Percentiles rank a stretch among this genome's conserved stretches.
phyloP scores from a whole-genome alignment of 1,139 yeast species.

The Waltiozyma solani region DNA sequence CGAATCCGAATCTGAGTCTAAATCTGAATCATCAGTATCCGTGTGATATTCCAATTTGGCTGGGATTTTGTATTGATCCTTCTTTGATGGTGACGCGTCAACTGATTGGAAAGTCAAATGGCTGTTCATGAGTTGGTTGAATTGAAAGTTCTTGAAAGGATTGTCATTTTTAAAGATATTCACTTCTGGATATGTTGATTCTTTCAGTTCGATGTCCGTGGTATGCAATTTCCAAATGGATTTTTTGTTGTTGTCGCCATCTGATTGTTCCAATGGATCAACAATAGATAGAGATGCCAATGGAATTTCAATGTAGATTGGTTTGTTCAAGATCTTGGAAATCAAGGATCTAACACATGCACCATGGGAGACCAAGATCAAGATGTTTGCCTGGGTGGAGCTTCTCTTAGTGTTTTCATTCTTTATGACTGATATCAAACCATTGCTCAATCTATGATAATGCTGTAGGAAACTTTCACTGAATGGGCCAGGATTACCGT shows the following conservation, averaged over 20 bases:
- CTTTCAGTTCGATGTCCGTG: constrained; percentile 16
- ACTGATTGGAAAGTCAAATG: constrained; percentile 5
- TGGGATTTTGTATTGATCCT: neutral
- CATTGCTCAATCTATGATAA: constrained; percentile 13
- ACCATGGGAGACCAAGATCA: constrained; percentile 19
- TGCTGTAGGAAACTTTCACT: constrained; percentile 17
- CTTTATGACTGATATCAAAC: constrained; percentile 16
- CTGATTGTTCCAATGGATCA: constrained; percentile 9
- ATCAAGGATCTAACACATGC: constrained; percentile 18
- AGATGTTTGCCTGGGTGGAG: constrained; percentile 7
- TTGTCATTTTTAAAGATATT: constrained; percentile 13
- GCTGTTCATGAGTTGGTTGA: constrained; percentile 1
- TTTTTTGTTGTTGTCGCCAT: constrained; percentile 2
- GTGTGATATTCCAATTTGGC: neutral
- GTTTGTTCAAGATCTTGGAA: constrained; percentile 16
- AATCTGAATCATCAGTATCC: constrained; percentile 2
- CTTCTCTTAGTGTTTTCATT: constrained; percentile 5
- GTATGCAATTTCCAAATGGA: constrained; percentile 15
- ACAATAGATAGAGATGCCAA: constrained; percentile 17
- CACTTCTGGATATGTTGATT: constrained; percentile 6
- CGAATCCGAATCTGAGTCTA: constrained; percentile 11
- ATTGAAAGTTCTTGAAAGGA: constrained; percentile 17
- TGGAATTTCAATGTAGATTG: constrained; percentile 18
- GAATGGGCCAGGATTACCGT: constrained; percentile 19
- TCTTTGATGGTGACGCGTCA: constrained; percentile 2